Evolutionary conservation across 2,329 filamentous ascomycete genomes (phyloP).

Genomic region (Helicocarpus griseus): DNA sequence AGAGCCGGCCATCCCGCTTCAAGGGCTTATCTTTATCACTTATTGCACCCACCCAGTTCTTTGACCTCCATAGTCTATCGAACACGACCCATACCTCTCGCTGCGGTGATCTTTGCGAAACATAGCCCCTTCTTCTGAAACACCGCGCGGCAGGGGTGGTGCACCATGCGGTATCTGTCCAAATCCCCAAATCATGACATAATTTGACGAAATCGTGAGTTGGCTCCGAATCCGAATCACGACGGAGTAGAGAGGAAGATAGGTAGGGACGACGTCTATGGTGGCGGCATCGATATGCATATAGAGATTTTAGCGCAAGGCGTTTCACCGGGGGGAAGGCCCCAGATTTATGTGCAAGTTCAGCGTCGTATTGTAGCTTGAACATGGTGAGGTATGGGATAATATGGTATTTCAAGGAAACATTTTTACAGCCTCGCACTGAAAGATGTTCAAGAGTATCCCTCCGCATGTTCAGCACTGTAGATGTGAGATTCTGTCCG

Average conservation of each 20-base stretch:
- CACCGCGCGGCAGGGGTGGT: constrained; percentile 49
- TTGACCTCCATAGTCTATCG: constrained; percentile 49
- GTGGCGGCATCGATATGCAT: constrained; percentile 54
- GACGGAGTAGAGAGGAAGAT: constrained; percentile 43
- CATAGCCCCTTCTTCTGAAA: constrained; percentile 47
- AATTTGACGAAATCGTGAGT: constrained; percentile 52
- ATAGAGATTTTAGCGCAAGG: constrained; percentile 49
- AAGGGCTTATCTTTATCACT: constrained; percentile 21
- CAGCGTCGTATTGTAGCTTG: constrained; percentile 34
- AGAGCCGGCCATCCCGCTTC: constrained; percentile 42
- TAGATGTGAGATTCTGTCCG: constrained; percentile 46
- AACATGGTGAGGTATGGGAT: constrained; percentile 47
- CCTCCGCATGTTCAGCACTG: constrained; percentile 44
- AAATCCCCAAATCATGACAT: constrained; percentile 49
- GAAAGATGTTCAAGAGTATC: constrained; percentile 50
- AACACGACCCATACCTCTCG: constrained; percentile 55
- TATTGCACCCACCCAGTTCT: constrained; percentile 46
- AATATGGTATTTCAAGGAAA: constrained; percentile 55
- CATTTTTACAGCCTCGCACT: constrained; percentile 54
- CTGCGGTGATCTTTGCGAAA: constrained; percentile 45
- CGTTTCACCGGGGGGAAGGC: constrained; percentile 24
- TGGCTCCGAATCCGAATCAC: constrained; percentile 51
- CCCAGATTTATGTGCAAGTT: constrained; percentile 32
- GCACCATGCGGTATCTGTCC: constrained; percentile 54
- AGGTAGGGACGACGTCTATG: constrained; percentile 52